Base-by-base conservation (phyloP, 2,329 filamentous ascomycete genomes). In the Sclerotiophoma versabilis region DNA sequence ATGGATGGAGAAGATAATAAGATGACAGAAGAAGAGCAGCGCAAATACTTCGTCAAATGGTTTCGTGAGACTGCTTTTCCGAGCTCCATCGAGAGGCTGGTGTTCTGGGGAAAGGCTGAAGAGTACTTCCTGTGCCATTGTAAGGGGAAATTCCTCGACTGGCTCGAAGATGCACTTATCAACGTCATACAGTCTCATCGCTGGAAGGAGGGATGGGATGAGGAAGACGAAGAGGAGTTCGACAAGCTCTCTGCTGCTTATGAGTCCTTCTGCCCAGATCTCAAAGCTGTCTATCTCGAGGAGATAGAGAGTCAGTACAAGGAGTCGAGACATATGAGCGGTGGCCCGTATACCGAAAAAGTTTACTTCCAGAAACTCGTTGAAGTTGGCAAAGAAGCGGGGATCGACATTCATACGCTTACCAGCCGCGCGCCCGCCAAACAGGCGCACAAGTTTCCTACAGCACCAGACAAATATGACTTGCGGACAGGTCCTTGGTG, bases 391-490 rank as follows among this genome's bases (percentile, higher is more conserved):
- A 38, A 39, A n/a, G 15, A 49, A 5, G 30, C 30, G 6, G 56
- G 52, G 1, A 32, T 59, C 6, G 56, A 61, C 33, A 43, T 61
- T 1, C 46, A 59, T 12, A 61, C 58, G 7, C 42, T 59, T 2
- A 59, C 58, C 3, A 57, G 54, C 20, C 42, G 43, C 6, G 23
- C 29, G 9, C 25, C 46, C 2, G 8, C 26, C 11, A 9, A n/a
- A 2, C 36, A 54, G 20, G 0, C 29, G 20, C 42, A 49, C 11
- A 9, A 25, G 1, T 59, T 52, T 4, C 56, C 52, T 7, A 49
- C 49, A 9, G 58, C 58, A 12, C 58, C 56, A 3, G 52, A 57
- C 2, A 47, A 49, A 10, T 57, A 46, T 4, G 43, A 57, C 11
- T 27, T 61, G 1, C 15, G 22, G 4, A 47, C 32, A 10, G 57